A percentile compares a stretch with the other conserved stretches of the same genome.
Evolutionary conservation across 1,139 yeast species (phyloP).

Genomic region (Geotrichum phurueaensis): DNA sequence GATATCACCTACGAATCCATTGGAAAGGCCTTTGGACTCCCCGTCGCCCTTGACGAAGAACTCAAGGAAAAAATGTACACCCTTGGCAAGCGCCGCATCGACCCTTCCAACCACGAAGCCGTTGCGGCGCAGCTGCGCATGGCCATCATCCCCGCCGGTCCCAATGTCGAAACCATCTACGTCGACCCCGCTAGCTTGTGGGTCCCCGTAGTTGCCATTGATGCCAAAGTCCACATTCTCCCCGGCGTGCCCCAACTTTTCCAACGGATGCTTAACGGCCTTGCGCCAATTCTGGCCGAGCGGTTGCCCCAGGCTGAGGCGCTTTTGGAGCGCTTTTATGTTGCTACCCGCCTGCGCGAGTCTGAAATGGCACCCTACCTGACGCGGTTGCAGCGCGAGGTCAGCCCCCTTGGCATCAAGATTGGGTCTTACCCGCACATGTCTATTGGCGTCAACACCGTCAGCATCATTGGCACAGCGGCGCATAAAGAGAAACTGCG

Average conservation of each 20-base stretch:
- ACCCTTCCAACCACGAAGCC: slow-evolving; percentile 38
- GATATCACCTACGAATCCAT: slow-evolving; percentile 74
- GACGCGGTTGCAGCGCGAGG: slow-evolving; percentile 45
- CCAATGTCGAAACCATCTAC: slow-evolving; percentile 47
- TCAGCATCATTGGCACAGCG: slow-evolving; percentile 61
- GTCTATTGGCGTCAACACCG: slow-evolving; percentile 55
- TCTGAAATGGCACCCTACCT: slow-evolving; percentile 64
- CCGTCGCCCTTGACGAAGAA: slow-evolving; percentile 48
- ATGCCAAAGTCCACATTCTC: slow-evolving; percentile 57
- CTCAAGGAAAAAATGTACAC: slow-evolving; percentile 56
- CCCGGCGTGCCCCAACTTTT: slow-evolving; percentile 83
- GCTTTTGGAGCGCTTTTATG: slow-evolving; percentile 48
- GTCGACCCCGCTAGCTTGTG: slow-evolving; percentile 51
- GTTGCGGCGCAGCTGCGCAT: slow-evolving; percentile 59
- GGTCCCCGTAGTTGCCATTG: slow-evolving; percentile 75
- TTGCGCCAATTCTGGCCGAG: slow-evolving; percentile 33
- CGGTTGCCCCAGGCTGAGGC: slow-evolving; percentile 32
- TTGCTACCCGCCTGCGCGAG: slow-evolving; percentile 57
- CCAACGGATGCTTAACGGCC: slow-evolving; percentile 45
- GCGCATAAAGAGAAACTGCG: slow-evolving; percentile 39
- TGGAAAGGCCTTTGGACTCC: slow-evolving; percentile 55
- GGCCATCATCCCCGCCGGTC: slow-evolving; percentile 66
- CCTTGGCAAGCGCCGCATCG: slow-evolving; percentile 42
- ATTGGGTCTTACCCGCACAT: slow-evolving; percentile 83
- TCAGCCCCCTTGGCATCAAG: slow-evolving; percentile 47